These are phyloP conservation scores for Schwanniomyces sp. DNA, from an alignment of 805 yeast species.

Conservation along the genomic window DNA sequence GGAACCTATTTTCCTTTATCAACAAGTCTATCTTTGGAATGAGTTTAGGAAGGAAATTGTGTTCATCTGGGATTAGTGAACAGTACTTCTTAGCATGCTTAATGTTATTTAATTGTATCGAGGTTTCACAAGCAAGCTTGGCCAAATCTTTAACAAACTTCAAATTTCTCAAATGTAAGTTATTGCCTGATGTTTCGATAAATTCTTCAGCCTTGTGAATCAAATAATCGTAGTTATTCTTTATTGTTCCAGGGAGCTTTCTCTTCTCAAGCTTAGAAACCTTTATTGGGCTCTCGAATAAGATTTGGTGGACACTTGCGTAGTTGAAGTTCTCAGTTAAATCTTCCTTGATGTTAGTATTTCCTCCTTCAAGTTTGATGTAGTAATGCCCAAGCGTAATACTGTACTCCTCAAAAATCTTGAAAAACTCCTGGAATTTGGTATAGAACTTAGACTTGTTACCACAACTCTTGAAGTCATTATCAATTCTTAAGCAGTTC, in stretches of 20 bases:
- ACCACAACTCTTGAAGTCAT: conserved; percentile 66
- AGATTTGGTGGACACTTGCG: conserved; percentile 17
- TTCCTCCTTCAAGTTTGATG: conserved; percentile 20
- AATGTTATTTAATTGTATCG: conserved; percentile 21
- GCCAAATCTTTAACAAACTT: conserved; percentile 30
- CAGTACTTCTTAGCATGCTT: conserved; percentile 25
- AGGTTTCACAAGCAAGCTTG: conserved; percentile 42
- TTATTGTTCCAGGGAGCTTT: conserved; percentile 27
- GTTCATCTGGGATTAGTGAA: conserved; percentile 15
- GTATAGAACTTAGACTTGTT: conserved; percentile 52
- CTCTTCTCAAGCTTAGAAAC: conserved; percentile 26
- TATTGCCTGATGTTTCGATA: conserved; percentile 13
- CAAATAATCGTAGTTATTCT: conserved; percentile 45
- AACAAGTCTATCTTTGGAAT: conserved; percentile 35
- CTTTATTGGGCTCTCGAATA: conserved; percentile 26
- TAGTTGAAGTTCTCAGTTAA: conserved; percentile 22
- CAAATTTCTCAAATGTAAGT: conserved; percentile 13
- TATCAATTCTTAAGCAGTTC: conserved; percentile 74
- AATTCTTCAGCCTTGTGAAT: conserved; percentile 33
- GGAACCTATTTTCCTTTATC: conserved; percentile 29
- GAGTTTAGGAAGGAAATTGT: conserved; percentile 39
- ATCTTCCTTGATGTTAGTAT: conserved; percentile 13
- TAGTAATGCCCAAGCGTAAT: conserved; percentile 28
- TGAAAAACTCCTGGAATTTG: conserved; percentile 41
- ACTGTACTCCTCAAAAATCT: conserved; percentile 45